phyloP scores from a whole-genome alignment of 768 basidiomycete genomes.

The Macrolepiota dolichaula region DNA sequence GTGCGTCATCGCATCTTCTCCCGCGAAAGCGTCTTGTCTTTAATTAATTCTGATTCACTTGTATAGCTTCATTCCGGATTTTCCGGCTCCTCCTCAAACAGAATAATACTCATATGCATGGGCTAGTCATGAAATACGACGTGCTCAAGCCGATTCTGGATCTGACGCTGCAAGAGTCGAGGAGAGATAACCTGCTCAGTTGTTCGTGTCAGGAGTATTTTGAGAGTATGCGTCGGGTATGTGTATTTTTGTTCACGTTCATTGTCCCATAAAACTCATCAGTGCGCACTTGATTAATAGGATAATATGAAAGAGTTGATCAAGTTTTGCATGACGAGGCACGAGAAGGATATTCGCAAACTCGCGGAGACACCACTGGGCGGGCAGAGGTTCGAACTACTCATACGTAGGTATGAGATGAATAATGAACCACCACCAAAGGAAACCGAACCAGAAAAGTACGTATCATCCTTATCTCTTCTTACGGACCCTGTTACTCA shows the following conservation, averaged over 20 bases:
- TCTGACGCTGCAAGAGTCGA: slow-evolving; percentile 77
- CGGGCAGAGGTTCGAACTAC: slow-evolving; percentile 62
- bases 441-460: slow-evolving; percentile 51
- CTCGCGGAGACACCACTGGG: slow-evolving; percentile 61
- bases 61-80: slow-evolving; percentile 84
- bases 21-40: neutral
- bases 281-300: slow-evolving; percentile 33
- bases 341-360: slow-evolving; percentile 61
- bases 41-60: slow-evolving; percentile 7
- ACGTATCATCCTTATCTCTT: slow-evolving; percentile 14
- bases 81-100: slow-evolving; percentile 83
- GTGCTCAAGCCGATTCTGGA: slow-evolving; percentile 81
- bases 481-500: neutral
- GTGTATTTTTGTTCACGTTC: slow-evolving; percentile 21
- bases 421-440: slow-evolving; percentile 78
- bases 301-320: slow-evolving; percentile 89
- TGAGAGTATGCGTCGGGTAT: slow-evolving; percentile 83
- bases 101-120: slow-evolving; percentile 72
- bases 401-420: slow-evolving; percentile 87
- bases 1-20: slow-evolving; percentile 42
- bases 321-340: slow-evolving; percentile 75
- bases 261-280: neutral
- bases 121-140: slow-evolving; percentile 81
- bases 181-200: slow-evolving; percentile 87
- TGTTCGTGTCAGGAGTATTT: slow-evolving; percentile 97